Percentiles rank a stretch among this genome's conserved stretches.
Evolutionary conservation across 225 moss, liverwort and hornwort genomes (phyloP).

Genomic region (Marchantia paleacea): DNA sequence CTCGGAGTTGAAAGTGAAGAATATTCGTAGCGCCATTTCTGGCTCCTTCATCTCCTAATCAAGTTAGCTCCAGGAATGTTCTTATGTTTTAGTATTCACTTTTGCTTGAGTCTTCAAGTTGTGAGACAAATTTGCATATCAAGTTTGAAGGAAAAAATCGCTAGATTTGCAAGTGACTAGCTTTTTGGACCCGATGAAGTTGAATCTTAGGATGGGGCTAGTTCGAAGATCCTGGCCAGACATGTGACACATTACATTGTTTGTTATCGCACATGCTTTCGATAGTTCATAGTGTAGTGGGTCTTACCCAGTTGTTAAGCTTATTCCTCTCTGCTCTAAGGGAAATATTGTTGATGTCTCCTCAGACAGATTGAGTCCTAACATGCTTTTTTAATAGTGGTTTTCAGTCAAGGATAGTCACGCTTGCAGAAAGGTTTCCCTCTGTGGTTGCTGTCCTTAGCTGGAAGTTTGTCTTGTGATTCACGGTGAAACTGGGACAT

Average conservation of each 20-base stretch:
- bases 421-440: background rate
- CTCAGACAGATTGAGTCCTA: background rate
- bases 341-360: background rate
- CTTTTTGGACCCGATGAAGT: too few species aligned
- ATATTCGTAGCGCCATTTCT: background rate
- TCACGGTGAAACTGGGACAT: background rate
- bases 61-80: background rate
- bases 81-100: background rate
- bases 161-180: too few species aligned
- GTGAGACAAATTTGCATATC: too few species aligned
- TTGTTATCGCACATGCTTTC: too few species aligned
- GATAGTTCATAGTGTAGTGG: too few species aligned
- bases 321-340: background rate
- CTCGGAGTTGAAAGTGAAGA: background rate
- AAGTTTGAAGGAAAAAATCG: too few species aligned
- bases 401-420: background rate
- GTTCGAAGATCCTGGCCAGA: too few species aligned
- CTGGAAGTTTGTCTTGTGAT: background rate
- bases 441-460: background rate
- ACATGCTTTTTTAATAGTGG: background rate
- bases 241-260: too few species aligned
- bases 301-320: too few species aligned
- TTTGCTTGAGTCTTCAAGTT: background rate
- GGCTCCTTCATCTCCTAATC: background rate
- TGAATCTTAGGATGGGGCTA: too few species aligned